A percentile compares a stretch with the other conserved stretches of the same genome.
phyloP scores from a whole-genome alignment of 2,329 filamentous ascomycete species.

The Pseudocercospora crystallina region DNA sequence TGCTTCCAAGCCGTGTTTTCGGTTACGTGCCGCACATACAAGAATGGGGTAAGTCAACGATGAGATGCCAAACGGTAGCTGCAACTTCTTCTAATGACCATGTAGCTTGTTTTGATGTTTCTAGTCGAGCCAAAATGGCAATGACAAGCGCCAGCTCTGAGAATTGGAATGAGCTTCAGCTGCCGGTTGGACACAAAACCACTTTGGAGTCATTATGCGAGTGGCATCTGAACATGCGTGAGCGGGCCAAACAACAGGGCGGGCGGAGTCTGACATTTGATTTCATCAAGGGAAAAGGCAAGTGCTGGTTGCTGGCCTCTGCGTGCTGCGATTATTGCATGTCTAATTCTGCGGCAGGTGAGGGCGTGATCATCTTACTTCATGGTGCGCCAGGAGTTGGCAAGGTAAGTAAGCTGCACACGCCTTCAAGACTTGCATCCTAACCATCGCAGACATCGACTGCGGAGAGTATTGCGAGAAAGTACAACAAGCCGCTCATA shows the following conservation, averaged over 20 bases:
- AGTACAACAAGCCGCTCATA: constrained; percentile 20
- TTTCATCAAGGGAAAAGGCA: constrained; percentile 18
- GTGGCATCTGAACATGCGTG: not conserved
- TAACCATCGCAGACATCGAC: constrained; percentile 16
- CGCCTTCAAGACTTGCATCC: too few species aligned
- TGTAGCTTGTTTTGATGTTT: not conserved
- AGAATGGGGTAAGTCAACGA: constrained; percentile 3
- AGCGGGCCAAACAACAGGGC: not conserved
- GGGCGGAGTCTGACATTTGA: constrained; percentile 12
- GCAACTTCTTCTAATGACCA: too few species aligned
- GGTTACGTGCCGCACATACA: constrained; percentile 2
- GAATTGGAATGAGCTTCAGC: constrained; percentile 5
- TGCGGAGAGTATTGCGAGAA: constrained; percentile 18
- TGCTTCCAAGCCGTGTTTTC: not conserved
- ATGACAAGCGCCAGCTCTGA: too few species aligned
- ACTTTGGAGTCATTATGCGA: not conserved
- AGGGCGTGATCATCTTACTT: constrained; percentile 37
- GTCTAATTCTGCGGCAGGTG: too few species aligned
- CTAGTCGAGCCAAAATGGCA: too few species aligned
- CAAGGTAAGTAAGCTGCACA: constrained; percentile 28
- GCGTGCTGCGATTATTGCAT: constrained; percentile 16
- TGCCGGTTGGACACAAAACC: not conserved
- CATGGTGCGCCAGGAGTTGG: constrained; percentile 39
- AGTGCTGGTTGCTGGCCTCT: constrained; percentile 5
- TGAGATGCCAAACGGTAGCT: too few species aligned